Percentiles rank a stretch among this genome's conserved stretches.
These are phyloP conservation scores for Paramecium sexaurelia DNA, from an alignment of 73 alveolate species.

Conservation along the genomic window DNA sequence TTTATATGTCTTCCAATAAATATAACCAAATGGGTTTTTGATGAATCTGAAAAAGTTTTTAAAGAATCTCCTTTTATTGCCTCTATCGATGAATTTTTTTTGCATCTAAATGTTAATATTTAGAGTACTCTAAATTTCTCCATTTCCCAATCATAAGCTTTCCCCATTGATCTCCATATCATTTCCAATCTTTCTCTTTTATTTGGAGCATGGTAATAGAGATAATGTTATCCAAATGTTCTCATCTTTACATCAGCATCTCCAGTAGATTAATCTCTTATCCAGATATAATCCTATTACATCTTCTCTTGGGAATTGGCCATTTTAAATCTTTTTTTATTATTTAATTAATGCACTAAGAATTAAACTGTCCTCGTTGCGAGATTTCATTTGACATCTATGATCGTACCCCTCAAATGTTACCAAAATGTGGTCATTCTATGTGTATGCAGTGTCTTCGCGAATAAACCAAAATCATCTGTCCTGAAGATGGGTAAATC, in stretches of 20 bases:
- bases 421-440: slow-evolving; percentile 58
- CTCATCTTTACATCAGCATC: slow-evolving; percentile 63
- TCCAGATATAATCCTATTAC: slow-evolving; percentile 68
- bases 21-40: slow-evolving; percentile 85
- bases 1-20: slow-evolving; percentile 80
- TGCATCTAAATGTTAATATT: slow-evolving; percentile 21
- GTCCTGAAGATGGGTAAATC: slow-evolving; percentile 59
- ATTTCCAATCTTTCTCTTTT: slow-evolving; percentile 69
- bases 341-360: slow-evolving; percentile 41
- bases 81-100: slow-evolving; percentile 67
- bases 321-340: slow-evolving; percentile 61
- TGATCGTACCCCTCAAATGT: slow-evolving; percentile 52
- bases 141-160: slow-evolving; percentile 68
- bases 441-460: slow-evolving; percentile 50
- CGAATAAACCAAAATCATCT: slow-evolving; percentile 3
- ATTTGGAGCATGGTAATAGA: slow-evolving; percentile 64
- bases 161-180: slow-evolving; percentile 71
- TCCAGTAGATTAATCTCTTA: slow-evolving; percentile 58
- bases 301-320: slow-evolving; percentile 62
- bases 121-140: slow-evolving; percentile 65
- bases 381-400: neutral
- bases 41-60: slow-evolving; percentile 85
- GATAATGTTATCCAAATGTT: slow-evolving; percentile 65
- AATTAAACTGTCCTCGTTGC: slow-evolving; percentile 62
- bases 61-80: slow-evolving; percentile 84